Evolutionary conservation across 2,329 filamentous ascomycete species (phyloP), one percentile per base, ranked within the genome.

Genomic region (Trichoderma oligosporum): DNA sequence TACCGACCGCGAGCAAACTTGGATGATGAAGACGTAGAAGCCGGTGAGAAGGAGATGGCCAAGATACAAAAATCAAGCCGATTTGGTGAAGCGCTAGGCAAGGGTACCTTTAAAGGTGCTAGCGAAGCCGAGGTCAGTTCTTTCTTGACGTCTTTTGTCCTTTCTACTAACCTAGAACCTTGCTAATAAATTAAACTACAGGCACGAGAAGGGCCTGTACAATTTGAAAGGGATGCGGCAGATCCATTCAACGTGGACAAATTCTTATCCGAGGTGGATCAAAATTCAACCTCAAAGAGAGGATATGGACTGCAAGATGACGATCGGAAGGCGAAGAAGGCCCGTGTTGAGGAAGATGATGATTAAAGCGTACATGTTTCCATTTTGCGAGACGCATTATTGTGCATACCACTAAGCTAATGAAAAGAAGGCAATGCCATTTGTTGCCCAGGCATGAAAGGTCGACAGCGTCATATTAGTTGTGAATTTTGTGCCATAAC

Each of bases 201-300:
- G 84, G 84, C 83, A 60, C 84, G 92, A 56, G 89, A 95, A 66
- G 94, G 94, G 4, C 94, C 94, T 0, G 94, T 99, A 25, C 89
- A 96, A 71, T 99, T 99, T 66, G 93, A 97, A 73, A 96, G 93
- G 73, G 93, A 97, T 53, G 82, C 75, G 1, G 75, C 74, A 27
- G 93, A 97, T 73, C 91, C 91, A 1, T 97, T 97, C 72, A 92
- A 95, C 48, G 94, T 97, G 64, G 91, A 96, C 69, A 89, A 89
- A 67, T 96, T 99, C 77, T 84, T 99, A 70, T 87, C 84, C 33
- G 91, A 97, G 71, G 91, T 80, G 66, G 84, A 77, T 72, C 82
- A 85, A 71, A 79, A 76, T 57, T 74, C 76, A n/a, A 76, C 81
- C 2, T 80, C 82, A 2, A 90, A 88, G 74, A 86, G 91, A 69